Conservation (phyloP, 2,329 filamentous ascomycete species). For the Sphaerulina vaccinii region DNA sequence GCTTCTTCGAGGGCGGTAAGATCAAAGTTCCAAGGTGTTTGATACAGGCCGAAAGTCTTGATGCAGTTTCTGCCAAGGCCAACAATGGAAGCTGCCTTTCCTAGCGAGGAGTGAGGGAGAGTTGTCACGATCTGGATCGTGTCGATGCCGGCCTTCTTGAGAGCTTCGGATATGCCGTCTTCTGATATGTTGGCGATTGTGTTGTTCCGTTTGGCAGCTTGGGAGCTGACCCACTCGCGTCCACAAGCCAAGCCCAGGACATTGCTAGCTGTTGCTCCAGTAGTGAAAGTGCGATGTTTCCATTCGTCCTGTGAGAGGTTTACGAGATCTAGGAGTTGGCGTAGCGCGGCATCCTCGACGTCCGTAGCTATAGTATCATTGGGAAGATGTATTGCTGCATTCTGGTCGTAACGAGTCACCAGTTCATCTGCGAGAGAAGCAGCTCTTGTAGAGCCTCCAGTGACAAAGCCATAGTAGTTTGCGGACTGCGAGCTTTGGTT, state of each 20-base stretch:
- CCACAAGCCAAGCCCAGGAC: slow-evolving; percentile 66
- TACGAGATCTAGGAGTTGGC: slow-evolving; percentile 68
- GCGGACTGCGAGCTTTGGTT: slow-evolving; percentile 61
- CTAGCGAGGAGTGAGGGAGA: slow-evolving; percentile 77
- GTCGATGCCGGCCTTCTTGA: slow-evolving; percentile 60
- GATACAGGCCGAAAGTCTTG: slow-evolving; percentile 55
- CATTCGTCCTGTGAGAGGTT: slow-evolving; percentile 55
- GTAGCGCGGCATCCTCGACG: slow-evolving; percentile 71
- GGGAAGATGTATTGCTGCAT: slow-evolving; percentile 78
- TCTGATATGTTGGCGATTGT: slow-evolving; percentile 59
- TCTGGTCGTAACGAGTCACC: slow-evolving; percentile 79
- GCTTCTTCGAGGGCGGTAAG: slow-evolving; percentile 62
- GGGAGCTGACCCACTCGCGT: slow-evolving; percentile 62
- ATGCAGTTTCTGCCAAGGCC: slow-evolving; percentile 73
- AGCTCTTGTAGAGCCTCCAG: slow-evolving; percentile 74
- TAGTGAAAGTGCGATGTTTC: slow-evolving; percentile 78
- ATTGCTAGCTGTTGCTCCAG: slow-evolving; percentile 68
- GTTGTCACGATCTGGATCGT: slow-evolving; percentile 77
- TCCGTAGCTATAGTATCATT: slow-evolving; percentile 71
- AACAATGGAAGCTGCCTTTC: slow-evolving; percentile 78
- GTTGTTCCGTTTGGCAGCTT: slow-evolving; percentile 41
- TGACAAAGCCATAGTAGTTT: slow-evolving; percentile 87
- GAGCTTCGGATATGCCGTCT: slow-evolving; percentile 66
- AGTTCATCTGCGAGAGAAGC: slow-evolving; percentile 80
- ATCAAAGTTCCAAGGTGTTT: slow-evolving; percentile 68